phyloP scores from a whole-genome alignment of 352 stramenopile genomes.

The Phytophthora constricta region DNA sequence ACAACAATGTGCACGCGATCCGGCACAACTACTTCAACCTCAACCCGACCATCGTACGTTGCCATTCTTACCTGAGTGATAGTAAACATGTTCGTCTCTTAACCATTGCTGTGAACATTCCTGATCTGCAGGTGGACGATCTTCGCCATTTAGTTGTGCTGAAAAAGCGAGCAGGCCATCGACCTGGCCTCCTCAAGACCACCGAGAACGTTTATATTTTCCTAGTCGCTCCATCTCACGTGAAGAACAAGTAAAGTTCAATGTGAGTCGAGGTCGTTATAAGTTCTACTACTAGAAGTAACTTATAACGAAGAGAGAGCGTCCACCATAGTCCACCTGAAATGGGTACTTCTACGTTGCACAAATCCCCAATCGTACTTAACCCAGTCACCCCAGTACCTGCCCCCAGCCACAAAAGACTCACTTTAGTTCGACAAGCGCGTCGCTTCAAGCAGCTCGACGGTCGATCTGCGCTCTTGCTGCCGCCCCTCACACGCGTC shows the following conservation, averaged over 20 bases:
- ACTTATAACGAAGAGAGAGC: too few species aligned
- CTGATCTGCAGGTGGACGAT: conserved; percentile 47
- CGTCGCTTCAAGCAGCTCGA: conserved; percentile 32
- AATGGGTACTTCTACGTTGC: not conserved
- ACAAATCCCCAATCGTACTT: too few species aligned
- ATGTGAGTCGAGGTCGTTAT: too few species aligned
- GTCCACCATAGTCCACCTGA: too few species aligned
- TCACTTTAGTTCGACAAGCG: not conserved
- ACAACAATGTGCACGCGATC: conserved; percentile 86
- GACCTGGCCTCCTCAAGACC: conserved; percentile 63
- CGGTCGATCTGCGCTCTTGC: not conserved
- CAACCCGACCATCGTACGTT: conserved; percentile 79
- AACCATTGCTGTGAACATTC: conserved; percentile 1
- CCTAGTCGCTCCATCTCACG: conserved; percentile 66
- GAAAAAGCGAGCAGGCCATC: conserved; percentile 57
- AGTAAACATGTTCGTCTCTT: not conserved
- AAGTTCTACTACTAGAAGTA: too few species aligned
- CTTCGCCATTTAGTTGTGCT: conserved; percentile 67
- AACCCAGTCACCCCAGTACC: too few species aligned
- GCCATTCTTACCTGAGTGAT: not conserved
- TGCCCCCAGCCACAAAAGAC: too few species aligned
- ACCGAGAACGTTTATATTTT: conserved; percentile 82
- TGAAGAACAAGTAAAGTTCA: conserved; percentile 63
- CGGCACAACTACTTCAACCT: conserved; percentile 90
- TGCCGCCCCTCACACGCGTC: not conserved